Base-by-base conservation (phyloP, 352 stramenopile genomes). In the Globisporangium recalcitrans region DNA sequence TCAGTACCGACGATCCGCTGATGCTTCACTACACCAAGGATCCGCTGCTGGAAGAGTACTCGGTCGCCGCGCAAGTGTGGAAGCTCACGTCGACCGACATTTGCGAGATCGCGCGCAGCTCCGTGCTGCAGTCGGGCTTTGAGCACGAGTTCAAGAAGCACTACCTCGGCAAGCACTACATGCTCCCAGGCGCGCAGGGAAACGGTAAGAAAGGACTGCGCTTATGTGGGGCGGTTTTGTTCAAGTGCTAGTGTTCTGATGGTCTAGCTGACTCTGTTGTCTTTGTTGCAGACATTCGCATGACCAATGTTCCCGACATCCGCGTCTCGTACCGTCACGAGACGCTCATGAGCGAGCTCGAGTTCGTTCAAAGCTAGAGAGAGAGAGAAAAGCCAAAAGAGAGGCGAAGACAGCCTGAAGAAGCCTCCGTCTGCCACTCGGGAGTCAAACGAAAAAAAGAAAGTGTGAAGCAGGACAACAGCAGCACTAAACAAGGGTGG, bases 21-120 rank as follows among this genome's bases (percentile, higher is more conserved):
- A 88, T 99, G 75, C 95, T 99, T 36, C 97, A 99, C 73, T 98
- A 99, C 85, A 98, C 95, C 13, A 98, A 99, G 69, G 97, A 99
- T 71, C 85, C 97, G 26, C 73, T 99, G 31, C 72, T 99, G 16
- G 97, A 99, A 78, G 91, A 98, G 60, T 98, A 98, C 70, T 97
- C 77, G 58, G 85, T 97, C 22, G 93, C 91, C 75, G 80, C 86
- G 4, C 89, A 98, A 63, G 91, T 98, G 38, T 98, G 93, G 91
- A 97, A 97, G 69, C 78, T 98, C 55, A 98, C 90, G 26, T 96
- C 97, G 63, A 97, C 96, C 11, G 97, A 99, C 64, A 96, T 99
- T 61, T 99, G 95, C 73, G 97, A 99, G 78, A 98, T 99, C 65
- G 97, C 97, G 24, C 85, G 97, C 42, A 99, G 99, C 70, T 98